Conservation (phyloP, 352 stramenopile species). For the Globisporangium alternatum region DNA sequence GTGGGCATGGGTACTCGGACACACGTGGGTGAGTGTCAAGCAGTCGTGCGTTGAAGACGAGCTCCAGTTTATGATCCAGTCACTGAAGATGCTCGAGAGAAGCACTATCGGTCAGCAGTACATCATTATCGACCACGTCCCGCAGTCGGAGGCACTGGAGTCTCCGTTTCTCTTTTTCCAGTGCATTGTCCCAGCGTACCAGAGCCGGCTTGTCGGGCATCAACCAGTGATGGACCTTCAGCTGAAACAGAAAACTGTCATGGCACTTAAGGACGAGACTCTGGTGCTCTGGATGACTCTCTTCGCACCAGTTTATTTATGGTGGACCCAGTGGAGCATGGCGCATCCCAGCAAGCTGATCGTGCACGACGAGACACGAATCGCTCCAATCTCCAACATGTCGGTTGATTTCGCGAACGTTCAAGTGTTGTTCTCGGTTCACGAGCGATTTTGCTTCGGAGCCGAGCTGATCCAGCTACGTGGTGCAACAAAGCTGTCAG, state of each 20-base stretch:
- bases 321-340: conserved; percentile 82
- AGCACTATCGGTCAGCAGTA: conserved; percentile 26
- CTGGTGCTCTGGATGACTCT: conserved; percentile 78
- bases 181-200: conserved; percentile 71
- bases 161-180: conserved; percentile 47
- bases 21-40: conserved; percentile 50
- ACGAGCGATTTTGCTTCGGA: conserved; percentile 63
- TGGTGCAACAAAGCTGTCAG: conserved; percentile 26
- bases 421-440: conserved; percentile 51
- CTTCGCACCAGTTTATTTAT: conserved; percentile 74
- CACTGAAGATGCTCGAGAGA: conserved; percentile 58
- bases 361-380: conserved; percentile 39
- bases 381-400: conserved; percentile 69
- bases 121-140: conserved; percentile 35
- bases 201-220: conserved; percentile 76
- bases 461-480: conserved; percentile 33
- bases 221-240: conserved; percentile 54
- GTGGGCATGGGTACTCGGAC: conserved; percentile 62
- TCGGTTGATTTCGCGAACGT: conserved; percentile 44
- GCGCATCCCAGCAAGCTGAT: conserved; percentile 63
- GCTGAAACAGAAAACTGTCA: conserved; percentile 43
- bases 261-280: conserved; percentile 74
- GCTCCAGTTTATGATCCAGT: conserved; percentile 57
- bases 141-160: conserved; percentile 11
- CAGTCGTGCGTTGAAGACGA: conserved; percentile 87